Base-by-base conservation (phyloP, 495 filamentous ascomycete species). In the Aspergillus conjunctus region DNA sequence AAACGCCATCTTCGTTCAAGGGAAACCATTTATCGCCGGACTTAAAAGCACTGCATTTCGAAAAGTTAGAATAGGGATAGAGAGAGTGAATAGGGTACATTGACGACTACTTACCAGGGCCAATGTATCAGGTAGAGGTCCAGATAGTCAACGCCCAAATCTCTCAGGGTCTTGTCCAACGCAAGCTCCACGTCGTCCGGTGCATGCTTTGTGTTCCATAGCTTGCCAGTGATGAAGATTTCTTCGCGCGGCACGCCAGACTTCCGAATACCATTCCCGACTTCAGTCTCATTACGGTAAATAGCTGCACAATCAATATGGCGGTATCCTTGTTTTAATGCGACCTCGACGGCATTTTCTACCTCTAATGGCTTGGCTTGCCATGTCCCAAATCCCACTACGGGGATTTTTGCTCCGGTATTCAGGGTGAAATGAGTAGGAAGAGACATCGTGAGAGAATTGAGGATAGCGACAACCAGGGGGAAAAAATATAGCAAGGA, bases 201-300 rank as follows among this genome's bases (percentile, higher is more conserved):
- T 4, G 56, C 56, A 32, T 76, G 73, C 49, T 71, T 70, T 6
- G 69, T 77, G 43, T 78, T 77, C 66, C 74, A 73, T 1, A 92
- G 74, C 71, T 94, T 94, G 65, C 83, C 82, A 41, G 89, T 93
- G 74, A 91, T 86, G 77, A 87, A 92, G 46, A 92, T 75, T 32
- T 88, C 73, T 17, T 77, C 73, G 33, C 90, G 84, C 0, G 87
- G 80, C 3, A 91, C 71, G 1, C 79, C 77, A 18, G 82, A 76
- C 46, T 77, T 72, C 17, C 74, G 72, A 51, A 94, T 85, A 5
- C 87, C 89, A 0, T 77, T 69, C 1, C 85, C 88, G 26, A 85
- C 87, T 9, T 84, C 79, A 7, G 70, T 80, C 72, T 94, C 89
- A 63, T 92, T 92, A 61, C 79, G 75, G 68, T 94, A 93, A 44